Evolutionary conservation across 2,329 filamentous ascomycete genomes (phyloP), one percentile per base, ranked within the genome.

Genomic region (Tothia fuscella): DNA sequence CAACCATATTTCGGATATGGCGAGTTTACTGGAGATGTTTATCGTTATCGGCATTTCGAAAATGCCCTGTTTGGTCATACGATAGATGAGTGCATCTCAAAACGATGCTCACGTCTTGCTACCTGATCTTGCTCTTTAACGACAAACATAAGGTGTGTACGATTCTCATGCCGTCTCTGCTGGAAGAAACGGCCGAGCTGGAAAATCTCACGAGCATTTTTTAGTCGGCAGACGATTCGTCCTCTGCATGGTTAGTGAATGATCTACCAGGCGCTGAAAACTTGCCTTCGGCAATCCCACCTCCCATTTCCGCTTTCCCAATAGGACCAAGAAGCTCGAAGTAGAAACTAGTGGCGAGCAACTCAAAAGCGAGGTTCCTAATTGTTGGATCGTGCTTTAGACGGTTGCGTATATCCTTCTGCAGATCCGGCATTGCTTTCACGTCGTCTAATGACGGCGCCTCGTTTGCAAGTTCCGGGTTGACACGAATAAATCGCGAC

Each of bases 331-430:
- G 16, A 12, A n/a, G 9, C 14, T 43, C 17, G 16, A 12, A 43
- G 35, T 41, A 43, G 35, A 43, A 43, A 10, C 13, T 9, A 10
- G 33, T 30, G 6, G 41, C 41, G 13, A 43, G 9, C 5, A 43
- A 25, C 25, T 40, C 14, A 9, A n/a, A 7, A 13, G 41, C 41
- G 16, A 43, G 7, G 6, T 19, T 16, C 22, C 20, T 22, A 22
- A 43, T 28, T 6, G 25, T 20, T 13, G n/a, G 9, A n/a, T 29
- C 26, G n/a, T 29, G 9, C 26, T n/a, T 29, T n/a, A 29, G n/a
- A 9, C 9, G n/a, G n/a, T 9, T 9, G 9, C 26, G 26, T 9
- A 29, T n/a, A 9, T 9, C n/a, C n/a, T 29, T n/a, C n/a, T 29
- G 26, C 26, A 29, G n/a, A n/a, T 9, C 26, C 9, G 26, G 26